Conservation (phyloP, 2,329 filamentous ascomycete species). For the Leptodontidium sp. region DNA sequence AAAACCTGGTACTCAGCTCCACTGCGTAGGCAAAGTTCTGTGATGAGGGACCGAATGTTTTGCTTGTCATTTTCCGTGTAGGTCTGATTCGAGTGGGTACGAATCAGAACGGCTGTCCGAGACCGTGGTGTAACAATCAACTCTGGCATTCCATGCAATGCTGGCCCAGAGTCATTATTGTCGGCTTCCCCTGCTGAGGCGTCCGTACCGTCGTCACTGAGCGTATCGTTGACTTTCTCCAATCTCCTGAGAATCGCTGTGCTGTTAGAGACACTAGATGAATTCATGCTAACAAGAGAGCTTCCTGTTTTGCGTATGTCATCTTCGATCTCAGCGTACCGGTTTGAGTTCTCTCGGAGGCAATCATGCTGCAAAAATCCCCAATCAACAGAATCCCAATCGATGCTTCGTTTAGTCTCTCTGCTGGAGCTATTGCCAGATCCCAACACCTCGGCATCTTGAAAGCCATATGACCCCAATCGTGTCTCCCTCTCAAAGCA, state of each 20-base stretch:
- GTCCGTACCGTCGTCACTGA: neutral
- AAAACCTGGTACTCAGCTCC: conserved; percentile 85
- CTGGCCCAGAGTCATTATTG: conserved; percentile 15
- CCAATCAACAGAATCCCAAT: conserved; percentile 76
- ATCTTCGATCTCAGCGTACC: conserved; percentile 54
- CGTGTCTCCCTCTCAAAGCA: conserved; percentile 76
- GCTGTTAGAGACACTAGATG: neutral
- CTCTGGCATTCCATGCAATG: conserved; percentile 22
- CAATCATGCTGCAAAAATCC: conserved; percentile 74
- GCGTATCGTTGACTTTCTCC: conserved; percentile 13
- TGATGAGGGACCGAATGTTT: conserved; percentile 79
- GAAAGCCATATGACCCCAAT: conserved; percentile 71
- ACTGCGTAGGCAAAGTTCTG: conserved; percentile 76
- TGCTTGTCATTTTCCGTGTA: conserved; percentile 84
- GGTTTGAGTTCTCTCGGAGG: conserved; percentile 68
- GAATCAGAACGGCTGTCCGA: conserved; percentile 77
- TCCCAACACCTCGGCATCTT: conserved; percentile 38
- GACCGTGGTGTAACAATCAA: conserved; percentile 30
- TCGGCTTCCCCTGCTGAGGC: neutral
- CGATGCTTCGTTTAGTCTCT: conserved; percentile 47
- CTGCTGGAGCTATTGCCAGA: neutral
- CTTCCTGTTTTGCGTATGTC: conserved; percentile 1
- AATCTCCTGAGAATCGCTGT: conserved; percentile 20
- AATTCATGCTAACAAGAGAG: conserved; percentile 16
- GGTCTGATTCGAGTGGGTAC: conserved; percentile 76